Evolutionary conservation across 2,329 filamentous ascomycete genomes (phyloP).

Genomic region (Calonectria henricotiae): DNA sequence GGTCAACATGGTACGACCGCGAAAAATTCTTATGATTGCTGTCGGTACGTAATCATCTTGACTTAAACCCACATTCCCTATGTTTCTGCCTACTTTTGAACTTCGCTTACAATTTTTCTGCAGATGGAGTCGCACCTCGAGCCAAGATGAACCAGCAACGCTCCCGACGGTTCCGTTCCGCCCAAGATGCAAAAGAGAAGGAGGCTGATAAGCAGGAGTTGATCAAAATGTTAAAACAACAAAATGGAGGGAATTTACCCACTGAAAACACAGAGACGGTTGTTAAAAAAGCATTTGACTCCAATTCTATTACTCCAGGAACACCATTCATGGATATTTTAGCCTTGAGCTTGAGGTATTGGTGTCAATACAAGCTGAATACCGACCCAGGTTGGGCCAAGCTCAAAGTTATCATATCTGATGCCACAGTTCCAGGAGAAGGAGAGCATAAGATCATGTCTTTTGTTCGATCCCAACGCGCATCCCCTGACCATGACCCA

Average conservation of each 20-base stretch:
- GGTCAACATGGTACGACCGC: conserved; percentile 97
- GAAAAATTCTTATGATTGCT: conserved; percentile 97
- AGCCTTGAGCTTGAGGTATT: conserved; percentile 91
- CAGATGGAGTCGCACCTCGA: conserved; percentile 95
- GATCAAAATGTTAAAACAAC: conserved; percentile 85
- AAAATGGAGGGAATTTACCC: conserved; percentile 78
- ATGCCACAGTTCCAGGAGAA: conserved; percentile 97
- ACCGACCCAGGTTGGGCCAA: conserved; percentile 97
- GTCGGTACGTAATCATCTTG: conserved; percentile 76
- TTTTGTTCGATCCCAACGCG: conserved; percentile 93
- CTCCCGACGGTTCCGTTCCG: conserved; percentile 93
- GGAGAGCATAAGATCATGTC: conserved; percentile 99
- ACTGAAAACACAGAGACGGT: conserved; percentile 74
- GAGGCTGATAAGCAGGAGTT: conserved; percentile 93
- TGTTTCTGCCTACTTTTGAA: background rate
- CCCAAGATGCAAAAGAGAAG: conserved; percentile 95
- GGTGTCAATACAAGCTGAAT: conserved; percentile 98
- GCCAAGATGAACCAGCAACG: conserved; percentile 99
- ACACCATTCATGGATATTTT: conserved; percentile 99
- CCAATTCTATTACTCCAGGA: conserved; percentile 89
- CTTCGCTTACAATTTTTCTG: conserved; percentile 49
- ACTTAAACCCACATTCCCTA: background rate
- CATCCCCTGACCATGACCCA: conserved; percentile 91
- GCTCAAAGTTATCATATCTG: conserved; percentile 97
- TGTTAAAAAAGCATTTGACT: conserved; percentile 93